Conservation (phyloP, 192 early-diverging fungal species). For the Coemansia sp. region DNA sequence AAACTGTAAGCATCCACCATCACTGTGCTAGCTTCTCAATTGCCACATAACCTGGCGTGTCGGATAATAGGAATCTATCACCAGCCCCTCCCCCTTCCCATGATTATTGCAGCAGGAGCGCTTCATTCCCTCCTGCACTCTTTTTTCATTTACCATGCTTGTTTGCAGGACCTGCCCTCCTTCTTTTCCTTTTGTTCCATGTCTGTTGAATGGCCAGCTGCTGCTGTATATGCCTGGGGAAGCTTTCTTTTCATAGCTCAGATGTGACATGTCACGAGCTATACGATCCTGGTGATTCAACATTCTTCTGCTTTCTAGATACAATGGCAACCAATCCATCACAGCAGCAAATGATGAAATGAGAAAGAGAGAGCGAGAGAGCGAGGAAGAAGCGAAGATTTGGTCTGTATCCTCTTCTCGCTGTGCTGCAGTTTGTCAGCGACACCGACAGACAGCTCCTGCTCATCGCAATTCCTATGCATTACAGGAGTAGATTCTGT, state of each 20-base stretch:
- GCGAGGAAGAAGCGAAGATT: too few species aligned
- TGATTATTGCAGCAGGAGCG: neutral
- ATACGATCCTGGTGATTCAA: conserved; percentile 1
- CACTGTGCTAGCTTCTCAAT: neutral
- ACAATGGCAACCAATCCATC: neutral
- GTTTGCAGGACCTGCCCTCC: neutral
- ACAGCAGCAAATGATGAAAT: too few species aligned
- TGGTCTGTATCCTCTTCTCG: too few species aligned
- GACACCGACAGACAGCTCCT: too few species aligned
- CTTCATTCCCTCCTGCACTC: neutral
- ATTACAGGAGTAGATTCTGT: too few species aligned
- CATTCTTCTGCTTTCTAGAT: conserved; percentile 1
- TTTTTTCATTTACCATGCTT: conserved; percentile 11
- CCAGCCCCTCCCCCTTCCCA: neutral
- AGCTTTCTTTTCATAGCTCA: conserved; percentile 5
- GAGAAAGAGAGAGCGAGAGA: too few species aligned
- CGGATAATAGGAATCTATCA: conserved; percentile 1
- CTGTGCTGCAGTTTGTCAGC: too few species aligned
- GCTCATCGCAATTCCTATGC: too few species aligned
- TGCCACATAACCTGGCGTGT: neutral
- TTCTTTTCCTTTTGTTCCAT: neutral
- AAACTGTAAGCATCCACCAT: conserved; percentile 39
- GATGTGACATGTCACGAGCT: conserved; percentile 10
- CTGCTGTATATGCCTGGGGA: too few species aligned
- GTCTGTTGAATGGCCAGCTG: neutral